These are phyloP conservation scores for Vigna trinervia DNA, from an alignment of 306 rosid genomes.

Conservation along the genomic window DNA sequence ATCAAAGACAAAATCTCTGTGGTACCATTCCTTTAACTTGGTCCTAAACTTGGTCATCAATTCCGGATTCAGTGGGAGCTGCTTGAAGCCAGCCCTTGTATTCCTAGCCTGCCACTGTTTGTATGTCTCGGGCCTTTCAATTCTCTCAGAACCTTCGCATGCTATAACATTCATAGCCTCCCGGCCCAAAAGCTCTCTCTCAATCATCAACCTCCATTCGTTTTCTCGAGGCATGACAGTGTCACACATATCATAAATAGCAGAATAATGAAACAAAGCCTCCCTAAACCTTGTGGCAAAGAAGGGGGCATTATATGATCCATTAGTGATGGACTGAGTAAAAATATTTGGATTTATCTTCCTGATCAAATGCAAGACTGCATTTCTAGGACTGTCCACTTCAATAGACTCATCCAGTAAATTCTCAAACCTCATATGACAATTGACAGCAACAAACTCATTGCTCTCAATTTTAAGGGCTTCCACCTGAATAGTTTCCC, in stretches of 20 bases:
- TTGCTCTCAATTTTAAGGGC: constrained; percentile 59
- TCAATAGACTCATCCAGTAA: constrained; percentile 70
- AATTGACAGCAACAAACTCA: constrained; percentile 67
- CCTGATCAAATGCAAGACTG: constrained; percentile 66
- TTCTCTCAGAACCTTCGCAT: constrained; percentile 74
- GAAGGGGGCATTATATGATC: constrained; percentile 76
- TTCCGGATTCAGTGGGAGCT: constrained; percentile 56
- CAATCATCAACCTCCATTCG: constrained; percentile 58
- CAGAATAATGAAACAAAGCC: constrained; percentile 75
- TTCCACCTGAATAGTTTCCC: constrained; percentile 67
- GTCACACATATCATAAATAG: constrained; percentile 63
- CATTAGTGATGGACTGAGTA: constrained; percentile 56
- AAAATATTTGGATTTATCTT: constrained; percentile 73
- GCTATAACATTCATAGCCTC: constrained; percentile 77
- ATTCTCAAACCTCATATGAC: constrained; percentile 56
- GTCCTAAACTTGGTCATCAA: constrained; percentile 47
- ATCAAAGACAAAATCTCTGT: constrained; percentile 71
- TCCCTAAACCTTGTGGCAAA: constrained; percentile 77
- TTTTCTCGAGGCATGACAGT: constrained; percentile 54
- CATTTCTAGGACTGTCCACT: constrained; percentile 66
- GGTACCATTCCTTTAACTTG: constrained; percentile 58
- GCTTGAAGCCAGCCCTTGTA: constrained; percentile 71
- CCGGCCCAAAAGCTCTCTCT: constrained; percentile 66
- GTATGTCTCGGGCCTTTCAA: constrained; percentile 83
- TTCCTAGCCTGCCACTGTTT: constrained; percentile 71